Base-by-base conservation (phyloP, 352 stramenopile genomes). In the Pythium scleroteichum region DNA sequence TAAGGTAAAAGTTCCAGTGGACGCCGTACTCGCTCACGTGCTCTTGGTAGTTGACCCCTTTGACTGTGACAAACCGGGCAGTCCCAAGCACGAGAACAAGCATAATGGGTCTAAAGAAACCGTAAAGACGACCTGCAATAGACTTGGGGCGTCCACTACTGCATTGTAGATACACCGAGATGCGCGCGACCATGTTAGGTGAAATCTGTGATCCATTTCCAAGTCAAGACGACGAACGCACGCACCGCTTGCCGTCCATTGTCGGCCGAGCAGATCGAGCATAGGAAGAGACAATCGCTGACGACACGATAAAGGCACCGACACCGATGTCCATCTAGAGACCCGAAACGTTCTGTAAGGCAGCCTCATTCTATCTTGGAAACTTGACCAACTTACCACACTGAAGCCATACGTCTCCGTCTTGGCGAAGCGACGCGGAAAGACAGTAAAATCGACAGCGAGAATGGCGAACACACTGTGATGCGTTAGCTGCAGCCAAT, bases 1-100 rank as follows among this genome's bases (percentile, higher is more conserved):
- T 99, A 59, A 99, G 98, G 78, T 99, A 99, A 67, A 99, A 99
- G 76, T 99, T 99, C 97, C 97, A 99, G 76, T 99, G 97, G 19
- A 99, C 88, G 29, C 97, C 97, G 72, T 99, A 99, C 76, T 99
- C 97, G 5, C 85, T 96, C 41, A 99, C 95, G 62, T 99, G 97
- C 57, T 98, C 88, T 76, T 95, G 85, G 65, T 95, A 95, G 62
- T 95, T 91, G 61, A 93, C 83, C 14, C 82, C 81, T 56, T 92
- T 94, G 12, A 94, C 76, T 9, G 77, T 89, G 46, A 92, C 35
- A 49, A 94, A 87, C n/a, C 88, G 84, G 45, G 68, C 71, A 2
- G 84, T 46, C 4, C 79, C 87, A 12, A 96, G 82, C 8, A 91
- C 61, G 14, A 90, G 58, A 3, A 94, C 80, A 23, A 86, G 75